Percentiles rank a stretch among this genome's conserved stretches.
These are phyloP conservation scores for Ulmus americana DNA, from an alignment of 331 rosid species.

Conservation along the genomic window DNA sequence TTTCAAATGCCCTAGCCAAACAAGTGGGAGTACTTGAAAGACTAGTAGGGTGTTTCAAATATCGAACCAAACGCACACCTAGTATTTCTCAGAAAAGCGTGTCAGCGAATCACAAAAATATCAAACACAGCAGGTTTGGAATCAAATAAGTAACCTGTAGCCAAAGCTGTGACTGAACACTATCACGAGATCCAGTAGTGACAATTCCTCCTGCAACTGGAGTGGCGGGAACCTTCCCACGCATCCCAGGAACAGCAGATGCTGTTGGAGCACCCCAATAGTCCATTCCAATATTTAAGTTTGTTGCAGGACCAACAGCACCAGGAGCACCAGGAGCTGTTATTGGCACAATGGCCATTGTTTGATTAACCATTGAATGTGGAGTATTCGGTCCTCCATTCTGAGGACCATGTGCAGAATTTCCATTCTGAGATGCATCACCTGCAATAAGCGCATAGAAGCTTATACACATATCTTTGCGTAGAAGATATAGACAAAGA, in stretches of 20 bases:
- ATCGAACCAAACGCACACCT: too few relatives aligned
- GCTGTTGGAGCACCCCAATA: slow-evolving; percentile 85
- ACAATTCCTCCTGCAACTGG: slow-evolving; percentile 73
- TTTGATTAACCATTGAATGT: slow-evolving; percentile 58
- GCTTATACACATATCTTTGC: slow-evolving; percentile 12
- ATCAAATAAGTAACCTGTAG: slow-evolving; percentile 54
- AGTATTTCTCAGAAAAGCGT: neutral
- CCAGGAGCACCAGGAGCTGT: slow-evolving; percentile 58
- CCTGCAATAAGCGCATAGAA: slow-evolving; percentile 32
- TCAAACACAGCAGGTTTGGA: slow-evolving; percentile 12
- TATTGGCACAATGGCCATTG: slow-evolving; percentile 56
- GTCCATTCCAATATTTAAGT: slow-evolving; percentile 95
- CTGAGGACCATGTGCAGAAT: slow-evolving; percentile 51
- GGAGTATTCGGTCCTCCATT: slow-evolving; percentile 68
- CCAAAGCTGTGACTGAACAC: slow-evolving; percentile 85
- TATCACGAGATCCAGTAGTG: slow-evolving; percentile 74
- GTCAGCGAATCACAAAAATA: neutral
- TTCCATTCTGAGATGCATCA: slow-evolving; percentile 77
- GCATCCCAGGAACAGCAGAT: slow-evolving; percentile 52
- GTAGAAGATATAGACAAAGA: slow-evolving; percentile 22
- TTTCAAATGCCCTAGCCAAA: too few relatives aligned
- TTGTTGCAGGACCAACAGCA: slow-evolving; percentile 79
- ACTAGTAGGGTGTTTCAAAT: too few relatives aligned
- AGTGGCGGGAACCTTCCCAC: slow-evolving; percentile 73
- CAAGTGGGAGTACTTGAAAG: too few relatives aligned